phyloP scores from a whole-genome alignment of 352 stramenopile genomes.

The Phytophthora megakarya region DNA sequence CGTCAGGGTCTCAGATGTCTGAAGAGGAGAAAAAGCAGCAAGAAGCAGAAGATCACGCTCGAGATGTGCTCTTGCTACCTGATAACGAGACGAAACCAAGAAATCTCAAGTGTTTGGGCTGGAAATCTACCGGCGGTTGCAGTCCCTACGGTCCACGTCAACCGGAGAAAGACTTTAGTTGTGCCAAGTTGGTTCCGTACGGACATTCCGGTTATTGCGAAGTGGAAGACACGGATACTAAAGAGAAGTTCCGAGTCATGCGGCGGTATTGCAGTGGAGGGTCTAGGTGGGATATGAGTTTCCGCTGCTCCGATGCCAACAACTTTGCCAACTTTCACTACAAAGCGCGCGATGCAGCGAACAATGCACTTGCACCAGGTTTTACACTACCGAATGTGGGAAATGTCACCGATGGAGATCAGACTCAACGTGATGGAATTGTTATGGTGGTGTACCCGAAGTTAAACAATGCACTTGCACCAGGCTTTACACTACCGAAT shows the following conservation, averaged over 20 bases:
- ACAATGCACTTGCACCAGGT: constrained; percentile 18
- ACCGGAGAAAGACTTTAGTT: constrained; percentile 27
- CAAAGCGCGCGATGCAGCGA: constrained; percentile 26
- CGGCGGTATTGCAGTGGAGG: constrained; percentile 43
- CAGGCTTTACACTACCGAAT: constrained; percentile 30
- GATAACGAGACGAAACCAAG: constrained; percentile 27
- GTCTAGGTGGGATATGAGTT: constrained; percentile 36
- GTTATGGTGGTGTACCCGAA: constrained; percentile 65
- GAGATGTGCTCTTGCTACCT: constrained; percentile 37
- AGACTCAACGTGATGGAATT: constrained; percentile 39
- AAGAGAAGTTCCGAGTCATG: constrained; percentile 50
- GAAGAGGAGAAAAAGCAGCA: constrained; percentile 16
- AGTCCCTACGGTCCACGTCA: constrained; percentile 32
- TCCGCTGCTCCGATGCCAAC: constrained; percentile 50
- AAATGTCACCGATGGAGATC: not conserved
- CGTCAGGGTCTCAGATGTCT: constrained; percentile 5
- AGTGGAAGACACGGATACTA: constrained; percentile 37
- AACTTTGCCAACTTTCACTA: constrained; percentile 53
- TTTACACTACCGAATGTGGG: constrained; percentile 31
- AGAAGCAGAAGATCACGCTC: constrained; percentile 41
- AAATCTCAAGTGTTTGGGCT: constrained; percentile 35
- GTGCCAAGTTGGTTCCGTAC: constrained; percentile 20
- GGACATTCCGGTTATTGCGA: constrained; percentile 54
- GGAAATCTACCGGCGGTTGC: constrained; percentile 33
- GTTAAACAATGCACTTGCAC: constrained; percentile 26